Percentiles rank a stretch among this genome's conserved stretches.
phyloP scores from a whole-genome alignment of 179 eudicot genomes.

The Vitellaria paradoxa region DNA sequence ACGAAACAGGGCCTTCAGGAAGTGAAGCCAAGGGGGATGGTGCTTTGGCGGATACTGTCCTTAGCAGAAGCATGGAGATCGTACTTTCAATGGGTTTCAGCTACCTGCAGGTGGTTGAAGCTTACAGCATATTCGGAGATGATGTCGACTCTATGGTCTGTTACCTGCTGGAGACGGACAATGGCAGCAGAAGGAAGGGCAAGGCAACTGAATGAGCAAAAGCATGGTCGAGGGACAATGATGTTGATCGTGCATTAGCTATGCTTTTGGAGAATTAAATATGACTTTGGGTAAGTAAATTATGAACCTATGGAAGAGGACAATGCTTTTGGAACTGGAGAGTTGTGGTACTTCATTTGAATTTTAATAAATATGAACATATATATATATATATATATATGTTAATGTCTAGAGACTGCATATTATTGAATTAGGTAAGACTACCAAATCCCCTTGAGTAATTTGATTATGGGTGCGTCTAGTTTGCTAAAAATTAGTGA shows the following conservation, averaged over 20 bases:
- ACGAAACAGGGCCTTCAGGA: constrained; percentile 60
- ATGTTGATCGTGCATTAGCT: neutral
- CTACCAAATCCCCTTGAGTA: neutral
- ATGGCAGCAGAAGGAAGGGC: constrained; percentile 75
- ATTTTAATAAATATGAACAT: neutral
- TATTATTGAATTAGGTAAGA: neutral
- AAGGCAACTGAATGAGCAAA: constrained; percentile 71
- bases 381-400: neutral
- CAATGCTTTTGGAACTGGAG: constrained; percentile 2
- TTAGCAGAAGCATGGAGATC: constrained; percentile 74
- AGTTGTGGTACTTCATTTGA: neutral
- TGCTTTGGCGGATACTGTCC: constrained; percentile 25
- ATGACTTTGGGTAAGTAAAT: neutral
- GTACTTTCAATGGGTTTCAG: constrained; percentile 94
- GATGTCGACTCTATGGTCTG: constrained; percentile 95
- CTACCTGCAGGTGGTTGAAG: constrained; percentile 86
- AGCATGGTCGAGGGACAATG: neutral
- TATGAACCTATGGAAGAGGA: neutral
- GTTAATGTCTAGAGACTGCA: neutral
- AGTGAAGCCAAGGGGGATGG: constrained; percentile 35
- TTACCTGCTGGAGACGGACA: constrained; percentile 78
- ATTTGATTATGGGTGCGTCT: too few relatives aligned
- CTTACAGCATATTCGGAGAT: constrained; percentile 90
- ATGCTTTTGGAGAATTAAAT: neutral
- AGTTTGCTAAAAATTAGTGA: too few relatives aligned